These are phyloP conservation scores for Cronartium quercuum DNA, from an alignment of 1,284 basidiomycete genomes.

Conservation along the genomic window DNA sequence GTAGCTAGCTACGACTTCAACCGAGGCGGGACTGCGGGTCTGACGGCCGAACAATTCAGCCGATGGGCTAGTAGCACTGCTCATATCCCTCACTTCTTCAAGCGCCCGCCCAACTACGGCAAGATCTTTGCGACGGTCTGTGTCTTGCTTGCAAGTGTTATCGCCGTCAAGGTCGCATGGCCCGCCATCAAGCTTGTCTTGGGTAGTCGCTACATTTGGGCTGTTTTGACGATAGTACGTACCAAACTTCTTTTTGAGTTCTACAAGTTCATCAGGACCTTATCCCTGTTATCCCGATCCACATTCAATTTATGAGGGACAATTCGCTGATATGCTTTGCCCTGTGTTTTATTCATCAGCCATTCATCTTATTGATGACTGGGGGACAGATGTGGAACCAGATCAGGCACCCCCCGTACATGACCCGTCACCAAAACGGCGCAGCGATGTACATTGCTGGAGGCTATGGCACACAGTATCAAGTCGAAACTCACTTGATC, in stretches of 20 bases:
- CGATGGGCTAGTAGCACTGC: not conserved
- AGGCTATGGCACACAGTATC: slow-evolving; percentile 84
- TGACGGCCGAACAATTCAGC: slow-evolving; percentile 24
- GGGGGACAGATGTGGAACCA: slow-evolving; percentile 94
- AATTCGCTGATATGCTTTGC: not conserved
- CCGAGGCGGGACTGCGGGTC: slow-evolving; percentile 48
- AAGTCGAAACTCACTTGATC: slow-evolving; percentile 85
- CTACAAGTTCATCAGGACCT: not conserved
- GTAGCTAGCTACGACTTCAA: slow-evolving; percentile 71
- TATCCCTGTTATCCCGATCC: too few relatives aligned
- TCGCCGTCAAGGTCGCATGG: slow-evolving; percentile 34
- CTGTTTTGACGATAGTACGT: slow-evolving; percentile 10
- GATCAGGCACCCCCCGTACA: slow-evolving; percentile 75
- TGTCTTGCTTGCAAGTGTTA: slow-evolving; percentile 12
- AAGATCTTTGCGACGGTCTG: slow-evolving; percentile 31
- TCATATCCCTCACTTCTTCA: slow-evolving; percentile 18
- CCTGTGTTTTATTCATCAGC: slow-evolving; percentile 29
- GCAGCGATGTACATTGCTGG: slow-evolving; percentile 67
- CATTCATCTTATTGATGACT: slow-evolving; percentile 70
- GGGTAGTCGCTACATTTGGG: slow-evolving; percentile 31
- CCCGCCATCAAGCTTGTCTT: slow-evolving; percentile 14
- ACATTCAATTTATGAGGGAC: not conserved
- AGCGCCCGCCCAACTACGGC: slow-evolving; percentile 21
- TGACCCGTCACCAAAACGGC: slow-evolving; percentile 53
- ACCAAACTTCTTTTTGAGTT: not conserved